Evolutionary conservation across 2,329 filamentous ascomycete genomes (phyloP).

Genomic region (Claviceps maximensis): DNA sequence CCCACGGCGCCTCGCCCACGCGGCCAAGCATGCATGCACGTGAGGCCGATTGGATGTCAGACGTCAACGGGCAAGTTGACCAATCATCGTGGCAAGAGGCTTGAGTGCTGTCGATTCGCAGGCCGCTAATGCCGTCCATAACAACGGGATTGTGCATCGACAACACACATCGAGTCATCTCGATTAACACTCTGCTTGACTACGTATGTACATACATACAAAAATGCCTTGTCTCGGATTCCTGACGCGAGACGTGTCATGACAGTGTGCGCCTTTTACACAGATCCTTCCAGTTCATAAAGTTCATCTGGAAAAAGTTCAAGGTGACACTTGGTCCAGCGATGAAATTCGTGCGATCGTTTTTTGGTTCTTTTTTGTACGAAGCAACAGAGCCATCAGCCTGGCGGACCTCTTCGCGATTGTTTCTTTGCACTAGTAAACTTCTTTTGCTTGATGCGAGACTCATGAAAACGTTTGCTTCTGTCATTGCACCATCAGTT

Average conservation of each 20-base stretch:
- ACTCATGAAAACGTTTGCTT: slow-evolving; percentile 31
- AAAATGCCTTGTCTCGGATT: neutral
- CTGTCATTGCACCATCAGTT: slow-evolving; percentile 17
- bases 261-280: neutral
- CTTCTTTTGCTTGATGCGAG: slow-evolving; percentile 35
- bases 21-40: neutral
- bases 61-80: neutral
- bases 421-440: slow-evolving; percentile 37
- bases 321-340: neutral
- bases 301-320: neutral
- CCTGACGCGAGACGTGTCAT: neutral
- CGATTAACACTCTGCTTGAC: neutral
- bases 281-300: neutral
- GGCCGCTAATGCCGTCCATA: neutral
- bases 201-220: neutral
- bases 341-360: neutral
- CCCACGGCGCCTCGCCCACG: neutral
- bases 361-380: neutral
- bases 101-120: neutral
- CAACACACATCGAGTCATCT: too few relatives aligned
- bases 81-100: neutral
- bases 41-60: neutral
- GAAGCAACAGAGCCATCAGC: slow-evolving; percentile 10
- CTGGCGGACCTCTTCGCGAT: slow-evolving; percentile 24
- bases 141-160: neutral